phyloP scores from a whole-genome alignment of 2,329 filamentous ascomycete species.

The Nothophoma quercina region DNA sequence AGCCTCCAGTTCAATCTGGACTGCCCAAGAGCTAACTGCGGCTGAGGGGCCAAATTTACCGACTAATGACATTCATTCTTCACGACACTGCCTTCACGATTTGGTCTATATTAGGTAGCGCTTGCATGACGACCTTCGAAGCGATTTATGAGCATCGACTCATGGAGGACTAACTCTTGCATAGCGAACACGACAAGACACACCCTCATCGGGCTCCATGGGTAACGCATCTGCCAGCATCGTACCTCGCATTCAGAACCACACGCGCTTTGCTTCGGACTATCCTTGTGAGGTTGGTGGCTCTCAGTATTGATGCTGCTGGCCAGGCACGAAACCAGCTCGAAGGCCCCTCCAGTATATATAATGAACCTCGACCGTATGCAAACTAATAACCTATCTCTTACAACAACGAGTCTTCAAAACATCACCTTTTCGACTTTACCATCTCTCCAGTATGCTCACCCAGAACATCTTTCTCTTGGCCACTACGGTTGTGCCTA shows the following conservation, averaged over 20 bases:
- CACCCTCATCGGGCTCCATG: neutral
- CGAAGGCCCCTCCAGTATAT: too few relatives aligned
- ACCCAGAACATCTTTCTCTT: neutral
- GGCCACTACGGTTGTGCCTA: neutral
- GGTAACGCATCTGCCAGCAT: neutral
- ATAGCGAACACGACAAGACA: neutral
- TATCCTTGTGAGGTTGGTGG: too few relatives aligned
- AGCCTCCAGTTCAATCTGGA: neutral
- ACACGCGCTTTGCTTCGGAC: too few relatives aligned
- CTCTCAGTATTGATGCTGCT: too few relatives aligned
- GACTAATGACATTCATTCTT: neutral
- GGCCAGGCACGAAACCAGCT: too few relatives aligned
- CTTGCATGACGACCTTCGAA: neutral
- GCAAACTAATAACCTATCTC: too few relatives aligned
- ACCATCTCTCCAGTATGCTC: neutral
- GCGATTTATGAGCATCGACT: neutral
- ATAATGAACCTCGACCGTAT: too few relatives aligned
- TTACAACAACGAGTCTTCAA: too few relatives aligned
- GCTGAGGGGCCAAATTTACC: neutral
- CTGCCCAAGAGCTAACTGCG: neutral
- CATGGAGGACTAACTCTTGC: neutral
- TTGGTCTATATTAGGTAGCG: neutral
- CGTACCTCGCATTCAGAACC: neutral
- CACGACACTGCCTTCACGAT: neutral
- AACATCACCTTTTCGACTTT: too few relatives aligned